Conservation (phyloP, 208 protist genomes). For the Crithidia fasciculata region DNA sequence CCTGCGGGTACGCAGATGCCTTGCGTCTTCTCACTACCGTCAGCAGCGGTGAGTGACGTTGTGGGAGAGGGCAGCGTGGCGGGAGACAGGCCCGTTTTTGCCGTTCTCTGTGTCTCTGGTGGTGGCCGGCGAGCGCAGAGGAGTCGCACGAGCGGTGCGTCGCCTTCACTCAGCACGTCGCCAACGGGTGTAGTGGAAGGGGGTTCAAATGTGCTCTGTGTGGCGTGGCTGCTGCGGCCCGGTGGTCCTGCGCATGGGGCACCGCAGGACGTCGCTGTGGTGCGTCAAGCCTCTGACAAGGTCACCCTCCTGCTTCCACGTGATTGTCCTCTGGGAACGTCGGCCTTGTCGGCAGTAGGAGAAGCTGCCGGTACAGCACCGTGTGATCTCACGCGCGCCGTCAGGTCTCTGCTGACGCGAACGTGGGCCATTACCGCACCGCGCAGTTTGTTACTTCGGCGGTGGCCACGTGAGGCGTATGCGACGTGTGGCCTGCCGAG, state of each 20-base stretch:
- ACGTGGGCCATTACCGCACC: not conserved
- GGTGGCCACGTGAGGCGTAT: slow-evolving; percentile 9
- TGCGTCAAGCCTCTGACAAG: not conserved
- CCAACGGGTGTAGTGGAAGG: not conserved
- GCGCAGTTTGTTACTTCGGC: not conserved
- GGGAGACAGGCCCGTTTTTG: not conserved
- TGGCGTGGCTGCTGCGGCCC: slow-evolving; percentile 17
- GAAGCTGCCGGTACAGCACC: not conserved
- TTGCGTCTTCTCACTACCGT: not conserved
- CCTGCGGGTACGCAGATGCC: not conserved
- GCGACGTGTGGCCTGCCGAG: not conserved
- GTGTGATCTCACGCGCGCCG: not conserved
- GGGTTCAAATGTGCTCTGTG: slow-evolving; percentile 11
- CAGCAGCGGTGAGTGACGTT: not conserved
- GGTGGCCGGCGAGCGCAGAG: not conserved
- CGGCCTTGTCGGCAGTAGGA: too few species aligned
- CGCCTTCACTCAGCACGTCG: not conserved
- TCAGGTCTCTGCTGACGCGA: not conserved
- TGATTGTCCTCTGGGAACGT: not conserved
- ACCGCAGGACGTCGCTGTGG: not conserved
- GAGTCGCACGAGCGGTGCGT: not conserved
- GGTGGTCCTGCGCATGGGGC: not conserved
- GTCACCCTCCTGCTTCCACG: slow-evolving; percentile 12
- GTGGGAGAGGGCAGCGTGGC: not conserved
- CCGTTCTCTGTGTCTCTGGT: slow-evolving; percentile 4